Evolutionary conservation across 768 basidiomycete species (phyloP), one percentile per base, ranked within the genome.

Genomic region (Russula ochroleuca): DNA sequence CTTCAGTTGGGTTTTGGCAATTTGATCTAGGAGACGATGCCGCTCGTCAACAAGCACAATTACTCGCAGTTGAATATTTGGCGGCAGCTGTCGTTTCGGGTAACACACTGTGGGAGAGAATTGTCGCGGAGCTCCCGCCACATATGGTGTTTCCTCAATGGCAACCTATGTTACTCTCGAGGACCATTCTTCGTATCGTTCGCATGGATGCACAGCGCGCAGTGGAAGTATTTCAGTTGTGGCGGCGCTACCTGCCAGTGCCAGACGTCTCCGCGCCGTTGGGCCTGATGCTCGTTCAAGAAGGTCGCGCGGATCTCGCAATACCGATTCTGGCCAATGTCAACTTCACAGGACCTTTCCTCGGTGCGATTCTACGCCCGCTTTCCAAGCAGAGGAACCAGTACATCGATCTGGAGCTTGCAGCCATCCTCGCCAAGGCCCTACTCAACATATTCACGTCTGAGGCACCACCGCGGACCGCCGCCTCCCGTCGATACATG

Each of bases 41-140:
- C 56, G 68, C 40, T 45, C 61, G 52, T 59, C 66, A 65, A 17
- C 75, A 77, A 54, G 72, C 70, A 19, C 68, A 72, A 41, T 70
- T 76, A 48, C 69, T 79, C 33, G 69, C 77, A 8, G 73, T 74
- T 5, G 73, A 77, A 31, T 78, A 78, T 64, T 64, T 74, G n/a
- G 31, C 35, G 15, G 64, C 66, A n/a, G 38, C 58, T 37, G 57
- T 52, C 38, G 25, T 49, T 40, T 68, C 66, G 11, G 66, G 62
- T 2, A 47, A 63, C 17, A 15, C 56, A 8, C n/a, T 61, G 13
- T 67, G 65, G 68, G 66, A 68, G 52, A 56, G 61, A 33, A 61
- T 67, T 33, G 38, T 68, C n/a, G 40, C n/a, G 11, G 49, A 61
- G 25, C 62, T 68, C 19, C 68, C 68, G 21, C 66, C 62, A 8